Conservation (phyloP, 768 basidiomycete genomes). For the Nevesoporus exiguus region DNA sequence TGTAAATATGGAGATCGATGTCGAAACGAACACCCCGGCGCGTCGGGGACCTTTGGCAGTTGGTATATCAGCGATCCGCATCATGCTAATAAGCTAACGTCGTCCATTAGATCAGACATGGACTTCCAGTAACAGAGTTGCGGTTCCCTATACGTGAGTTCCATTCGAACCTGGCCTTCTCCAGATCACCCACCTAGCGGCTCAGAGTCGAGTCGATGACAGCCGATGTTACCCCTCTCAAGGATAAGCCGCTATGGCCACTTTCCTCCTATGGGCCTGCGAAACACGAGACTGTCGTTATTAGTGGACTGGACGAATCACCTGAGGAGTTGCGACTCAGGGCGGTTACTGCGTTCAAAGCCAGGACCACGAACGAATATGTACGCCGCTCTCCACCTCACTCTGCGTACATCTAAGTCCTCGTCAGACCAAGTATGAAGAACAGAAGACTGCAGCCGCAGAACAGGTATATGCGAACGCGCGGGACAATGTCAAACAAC, state of each 20-base stretch:
- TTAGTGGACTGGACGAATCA: constrained; percentile 67
- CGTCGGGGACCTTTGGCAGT: constrained; percentile 49
- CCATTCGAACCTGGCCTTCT: not conserved
- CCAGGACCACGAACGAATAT: constrained; percentile 61
- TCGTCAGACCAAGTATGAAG: constrained; percentile 55
- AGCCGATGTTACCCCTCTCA: constrained; percentile 55
- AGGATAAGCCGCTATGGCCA: constrained; percentile 77
- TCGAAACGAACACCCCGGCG: constrained; percentile 58
- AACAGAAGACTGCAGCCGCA: constrained; percentile 50
- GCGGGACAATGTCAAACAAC: constrained; percentile 44
- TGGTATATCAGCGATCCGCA: constrained; percentile 27
- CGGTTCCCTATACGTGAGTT: constrained; percentile 40
- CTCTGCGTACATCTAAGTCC: constrained; percentile 1
- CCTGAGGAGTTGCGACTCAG: constrained; percentile 75
- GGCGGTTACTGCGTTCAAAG: constrained; percentile 52
- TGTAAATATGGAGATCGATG: constrained; percentile 68
- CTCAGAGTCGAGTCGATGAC: constrained; percentile 57
- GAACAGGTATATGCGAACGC: constrained; percentile 49
- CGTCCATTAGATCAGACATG: constrained; percentile 39
- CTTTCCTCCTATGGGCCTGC: constrained; percentile 75
- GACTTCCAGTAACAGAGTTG: constrained; percentile 30
- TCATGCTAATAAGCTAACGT: constrained; percentile 12
- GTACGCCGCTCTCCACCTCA: constrained; percentile 40
- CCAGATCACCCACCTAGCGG: not conserved
- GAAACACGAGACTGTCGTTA: constrained; percentile 66